These are phyloP conservation scores for Pseudogymnoascus sp. DNA, from an alignment of 2,329 filamentous ascomycete species.

Conservation along the genomic window DNA sequence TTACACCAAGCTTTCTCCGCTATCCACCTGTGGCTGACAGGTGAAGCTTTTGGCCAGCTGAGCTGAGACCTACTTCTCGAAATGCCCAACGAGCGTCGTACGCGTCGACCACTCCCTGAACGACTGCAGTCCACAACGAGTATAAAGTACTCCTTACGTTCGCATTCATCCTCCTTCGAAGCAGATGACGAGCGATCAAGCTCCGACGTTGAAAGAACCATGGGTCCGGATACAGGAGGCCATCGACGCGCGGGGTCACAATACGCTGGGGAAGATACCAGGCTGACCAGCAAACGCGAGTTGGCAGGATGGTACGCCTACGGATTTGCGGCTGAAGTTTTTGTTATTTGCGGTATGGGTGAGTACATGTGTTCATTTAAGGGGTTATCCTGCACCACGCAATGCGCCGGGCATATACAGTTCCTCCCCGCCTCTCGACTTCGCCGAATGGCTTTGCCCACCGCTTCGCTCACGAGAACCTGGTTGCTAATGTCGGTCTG, in stretches of 20 bases:
- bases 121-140: slow-evolving; percentile 21
- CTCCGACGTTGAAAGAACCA: slow-evolving; percentile 24
- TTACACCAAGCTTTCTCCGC: slow-evolving; percentile 2
- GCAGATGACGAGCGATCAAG: slow-evolving; percentile 60
- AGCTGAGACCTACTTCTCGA: neutral
- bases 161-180: slow-evolving; percentile 54
- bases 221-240: slow-evolving; percentile 30
- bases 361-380: slow-evolving; percentile 28
- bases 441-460: neutral
- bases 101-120: neutral
- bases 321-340: slow-evolving; percentile 92
- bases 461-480: slow-evolving; percentile 18
- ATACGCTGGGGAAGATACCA: slow-evolving; percentile 77
- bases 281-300: slow-evolving; percentile 82
- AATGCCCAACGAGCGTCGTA: slow-evolving; percentile 4
- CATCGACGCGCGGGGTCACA: slow-evolving; percentile 31
- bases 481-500: slow-evolving; percentile 14
- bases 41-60: slow-evolving; percentile 4
- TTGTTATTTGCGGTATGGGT: slow-evolving; percentile 86
- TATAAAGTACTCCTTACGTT: slow-evolving; percentile 48
- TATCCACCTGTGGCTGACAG: neutral
- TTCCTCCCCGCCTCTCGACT: neutral
- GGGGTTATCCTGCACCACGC: neutral
- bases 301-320: slow-evolving; percentile 93
- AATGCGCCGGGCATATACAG: neutral